A percentile compares a stretch with the other conserved stretches of the same genome.
Conservation (phyloP, 345 rosid genomes). For the Eucalyptus microcorys region DNA sequence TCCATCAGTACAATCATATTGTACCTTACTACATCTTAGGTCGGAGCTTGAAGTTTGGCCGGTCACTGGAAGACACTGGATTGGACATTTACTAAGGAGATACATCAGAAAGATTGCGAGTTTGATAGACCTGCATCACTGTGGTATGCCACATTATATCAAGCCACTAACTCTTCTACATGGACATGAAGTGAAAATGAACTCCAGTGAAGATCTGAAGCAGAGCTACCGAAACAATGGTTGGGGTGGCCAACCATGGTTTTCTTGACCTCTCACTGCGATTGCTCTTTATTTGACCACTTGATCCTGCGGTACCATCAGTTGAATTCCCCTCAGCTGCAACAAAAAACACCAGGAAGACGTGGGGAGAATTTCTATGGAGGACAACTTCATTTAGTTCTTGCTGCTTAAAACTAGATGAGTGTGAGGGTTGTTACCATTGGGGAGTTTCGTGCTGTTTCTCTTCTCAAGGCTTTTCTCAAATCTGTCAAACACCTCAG, state of each 20-base stretch:
- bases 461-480: constrained; percentile 22
- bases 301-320: neutral
- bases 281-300: neutral
- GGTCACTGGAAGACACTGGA: neutral
- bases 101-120: neutral
- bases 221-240: neutral
- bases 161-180: neutral
- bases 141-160: neutral
- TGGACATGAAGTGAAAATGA: neutral
- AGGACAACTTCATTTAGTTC: neutral
- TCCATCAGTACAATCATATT: neutral
- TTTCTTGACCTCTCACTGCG: neutral
- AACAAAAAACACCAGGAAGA: neutral
- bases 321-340: neutral
- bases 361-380: neutral
- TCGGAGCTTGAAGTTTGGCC: neutral
- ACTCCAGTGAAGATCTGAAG: neutral
- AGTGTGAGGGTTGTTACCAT: neutral
- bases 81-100: neutral
- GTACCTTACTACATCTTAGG: neutral
- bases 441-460: neutral
- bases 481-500: constrained; percentile 47
- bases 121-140: neutral
- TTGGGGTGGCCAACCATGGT: neutral
- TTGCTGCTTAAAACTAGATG: neutral